A percentile compares a stretch with the other conserved stretches of the same genome.
Conservation (phyloP, 257 asterid species). For the Solanum peruvianum region DNA sequence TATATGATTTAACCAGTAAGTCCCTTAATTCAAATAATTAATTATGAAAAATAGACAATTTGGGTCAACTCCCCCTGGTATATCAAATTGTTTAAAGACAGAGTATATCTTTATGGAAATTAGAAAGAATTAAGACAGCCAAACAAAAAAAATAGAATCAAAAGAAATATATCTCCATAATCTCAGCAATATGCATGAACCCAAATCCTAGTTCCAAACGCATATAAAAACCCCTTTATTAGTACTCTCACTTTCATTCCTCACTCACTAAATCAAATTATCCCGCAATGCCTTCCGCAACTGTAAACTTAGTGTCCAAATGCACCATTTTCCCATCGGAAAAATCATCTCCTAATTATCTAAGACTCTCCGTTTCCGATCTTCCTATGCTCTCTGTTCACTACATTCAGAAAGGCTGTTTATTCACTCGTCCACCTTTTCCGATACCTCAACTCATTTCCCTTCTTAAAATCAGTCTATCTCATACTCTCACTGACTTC, state of each 20-base stretch:
- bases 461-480: constrained; percentile 16
- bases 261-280: neutral
- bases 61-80: neutral
- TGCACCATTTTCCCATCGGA: constrained; percentile 30
- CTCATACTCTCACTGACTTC: constrained; percentile 35
- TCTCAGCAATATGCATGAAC: neutral
- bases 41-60: neutral
- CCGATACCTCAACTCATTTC: constrained; percentile 26
- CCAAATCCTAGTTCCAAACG: neutral
- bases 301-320: constrained; percentile 16
- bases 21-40: neutral
- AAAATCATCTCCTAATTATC: constrained; percentile 19
- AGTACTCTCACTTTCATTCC: neutral
- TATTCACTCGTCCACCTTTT: constrained; percentile 27
- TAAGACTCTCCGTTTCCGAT: constrained; percentile 58
- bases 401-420: constrained; percentile 61
- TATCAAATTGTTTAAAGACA: neutral
- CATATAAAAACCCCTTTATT: neutral
- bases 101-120: neutral
- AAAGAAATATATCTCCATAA: neutral
- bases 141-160: neutral
- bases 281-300: constrained; percentile 23
- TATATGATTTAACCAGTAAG: neutral
- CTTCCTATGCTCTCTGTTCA: constrained; percentile 78
- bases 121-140: neutral